phyloP scores from a whole-genome alignment of 805 yeast genomes.

The Starmerella kuoi region DNA sequence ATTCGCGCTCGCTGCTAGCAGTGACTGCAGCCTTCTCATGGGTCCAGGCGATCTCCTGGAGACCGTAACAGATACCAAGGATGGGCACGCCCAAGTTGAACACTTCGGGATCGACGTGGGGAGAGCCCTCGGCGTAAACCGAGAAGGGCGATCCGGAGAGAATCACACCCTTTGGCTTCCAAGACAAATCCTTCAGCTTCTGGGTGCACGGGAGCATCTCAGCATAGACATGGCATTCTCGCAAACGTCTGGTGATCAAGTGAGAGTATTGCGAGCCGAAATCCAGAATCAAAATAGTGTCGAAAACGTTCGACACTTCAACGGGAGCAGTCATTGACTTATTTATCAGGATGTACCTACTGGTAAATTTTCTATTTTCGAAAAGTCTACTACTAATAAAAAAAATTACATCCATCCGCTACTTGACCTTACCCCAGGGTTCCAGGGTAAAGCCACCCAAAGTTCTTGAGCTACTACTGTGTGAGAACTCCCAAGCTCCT shows the following conservation, averaged over 20 bases:
- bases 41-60: slow-evolving; percentile 98
- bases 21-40: slow-evolving; percentile 69
- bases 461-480: too few species aligned
- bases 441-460: too few species aligned
- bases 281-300: slow-evolving; percentile 93
- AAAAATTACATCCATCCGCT: neutral
- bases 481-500: too few species aligned
- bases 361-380: neutral
- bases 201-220: slow-evolving; percentile 99
- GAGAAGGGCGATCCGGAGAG: slow-evolving; percentile 97
- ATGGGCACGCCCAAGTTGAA: slow-evolving; percentile 88
- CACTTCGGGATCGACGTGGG: slow-evolving; percentile 91
- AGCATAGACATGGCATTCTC: slow-evolving; percentile 96
- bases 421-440: too few species aligned
- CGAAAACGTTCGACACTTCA: slow-evolving; percentile 77
- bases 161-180: slow-evolving; percentile 95
- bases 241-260: slow-evolving; percentile 82
- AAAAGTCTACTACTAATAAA: neutral
- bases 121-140: slow-evolving; percentile 88
- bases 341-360: neutral
- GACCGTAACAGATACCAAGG: slow-evolving; percentile 95
- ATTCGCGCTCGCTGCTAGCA: slow-evolving; percentile 94
- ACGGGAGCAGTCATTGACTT: slow-evolving; percentile 23
- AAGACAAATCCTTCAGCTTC: slow-evolving; percentile 77
- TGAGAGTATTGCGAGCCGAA: slow-evolving; percentile 98